Conservation (phyloP, 176 grass and related monocot species). For the Triticum monococcum region DNA sequence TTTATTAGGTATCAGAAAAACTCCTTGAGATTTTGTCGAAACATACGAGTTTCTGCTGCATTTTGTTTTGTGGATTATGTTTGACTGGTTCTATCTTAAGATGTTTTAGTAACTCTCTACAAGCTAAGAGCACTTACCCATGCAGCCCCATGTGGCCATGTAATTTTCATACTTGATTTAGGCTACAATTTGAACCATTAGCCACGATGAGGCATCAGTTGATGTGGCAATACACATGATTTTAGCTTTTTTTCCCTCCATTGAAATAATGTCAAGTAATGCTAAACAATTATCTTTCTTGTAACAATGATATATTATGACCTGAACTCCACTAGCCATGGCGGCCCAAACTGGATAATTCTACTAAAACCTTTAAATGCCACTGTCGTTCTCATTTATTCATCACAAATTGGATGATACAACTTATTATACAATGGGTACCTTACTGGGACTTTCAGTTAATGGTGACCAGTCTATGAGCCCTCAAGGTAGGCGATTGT, state of each 20-base stretch:
- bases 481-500: conserved; percentile 10
- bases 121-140: conserved; percentile 7
- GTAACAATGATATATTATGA: conserved; percentile 1
- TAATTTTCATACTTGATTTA: neutral
- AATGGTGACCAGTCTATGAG: neutral
- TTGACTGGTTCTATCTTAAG: conserved; percentile 5
- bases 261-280: conserved; percentile 3
- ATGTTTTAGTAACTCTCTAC: conserved; percentile 4
- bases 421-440: neutral
- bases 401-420: neutral
- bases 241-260: neutral
- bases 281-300: neutral
- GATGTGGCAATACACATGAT: neutral
- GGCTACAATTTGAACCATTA: neutral
- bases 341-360: neutral
- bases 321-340: neutral
- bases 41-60: neutral
- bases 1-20: too few relatives aligned
- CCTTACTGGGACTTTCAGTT: too few relatives aligned
- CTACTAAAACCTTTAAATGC: conserved; percentile 5
- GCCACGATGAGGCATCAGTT: conserved; percentile 1
- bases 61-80: neutral
- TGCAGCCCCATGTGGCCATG: neutral
- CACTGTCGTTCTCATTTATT: conserved; percentile 12
- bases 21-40: conserved; percentile 20